Evolutionary conservation across 177 flowering plant genomes (phyloP).

Genomic region (Vitis hybrid): DNA sequence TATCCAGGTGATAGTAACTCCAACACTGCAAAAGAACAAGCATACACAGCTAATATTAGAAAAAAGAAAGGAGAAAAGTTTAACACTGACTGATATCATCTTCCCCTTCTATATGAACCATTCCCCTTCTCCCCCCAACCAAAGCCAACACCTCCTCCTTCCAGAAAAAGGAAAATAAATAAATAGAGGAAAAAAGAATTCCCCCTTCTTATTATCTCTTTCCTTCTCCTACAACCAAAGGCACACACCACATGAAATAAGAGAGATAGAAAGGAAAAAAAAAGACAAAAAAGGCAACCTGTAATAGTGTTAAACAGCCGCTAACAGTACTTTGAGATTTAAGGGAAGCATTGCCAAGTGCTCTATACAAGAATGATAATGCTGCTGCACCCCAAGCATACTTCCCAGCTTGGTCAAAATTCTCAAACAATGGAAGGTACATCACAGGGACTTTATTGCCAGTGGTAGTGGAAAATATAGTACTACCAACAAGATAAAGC

Average conservation of each 20-base stretch:
- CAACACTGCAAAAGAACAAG: constrained; percentile 47
- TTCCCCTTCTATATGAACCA: too few relatives aligned
- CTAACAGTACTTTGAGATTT: constrained; percentile 71
- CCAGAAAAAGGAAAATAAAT: too few relatives aligned
- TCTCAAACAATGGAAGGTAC: constrained; percentile 70
- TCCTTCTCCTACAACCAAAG: background rate
- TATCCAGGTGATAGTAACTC: constrained; percentile 69
- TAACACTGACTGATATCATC: too few relatives aligned
- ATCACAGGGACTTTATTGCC: constrained; percentile 81
- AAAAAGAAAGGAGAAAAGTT: background rate
- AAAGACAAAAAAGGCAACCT: constrained; percentile 32
- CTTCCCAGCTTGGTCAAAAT: constrained; percentile 57
- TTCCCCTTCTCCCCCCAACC: too few relatives aligned
- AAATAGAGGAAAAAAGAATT: too few relatives aligned
- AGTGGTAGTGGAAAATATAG: constrained; percentile 76
- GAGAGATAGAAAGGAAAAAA: background rate
- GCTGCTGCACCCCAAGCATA: constrained; percentile 85
- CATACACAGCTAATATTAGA: background rate
- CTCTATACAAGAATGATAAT: constrained; percentile 68
- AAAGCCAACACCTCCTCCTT: too few relatives aligned
- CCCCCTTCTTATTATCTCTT: background rate
- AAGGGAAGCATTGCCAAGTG: constrained; percentile 75
- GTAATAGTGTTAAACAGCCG: constrained; percentile 69
- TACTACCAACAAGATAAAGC: constrained; percentile 69
- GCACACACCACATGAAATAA: background rate